phyloP scores from a whole-genome alignment of 139 green algal species.

The Chlorella sp. region DNA sequence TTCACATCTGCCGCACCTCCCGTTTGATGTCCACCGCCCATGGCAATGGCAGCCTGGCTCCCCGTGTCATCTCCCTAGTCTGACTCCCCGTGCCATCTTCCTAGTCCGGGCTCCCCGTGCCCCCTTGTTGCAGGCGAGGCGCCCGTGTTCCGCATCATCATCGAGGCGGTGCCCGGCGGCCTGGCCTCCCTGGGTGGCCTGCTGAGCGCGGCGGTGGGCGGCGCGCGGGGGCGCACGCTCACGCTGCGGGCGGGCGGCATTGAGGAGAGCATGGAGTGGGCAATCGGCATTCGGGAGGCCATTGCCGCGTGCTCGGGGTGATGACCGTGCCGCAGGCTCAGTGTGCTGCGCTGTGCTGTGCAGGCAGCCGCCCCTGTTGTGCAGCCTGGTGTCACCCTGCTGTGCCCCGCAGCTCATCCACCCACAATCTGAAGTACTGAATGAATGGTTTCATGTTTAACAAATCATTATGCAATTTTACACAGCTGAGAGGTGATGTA shows the following conservation, averaged over 20 bases:
- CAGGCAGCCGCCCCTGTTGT: too few relatives aligned
- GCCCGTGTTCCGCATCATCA: slow-evolving; percentile 67
- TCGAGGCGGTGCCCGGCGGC: slow-evolving; percentile 44
- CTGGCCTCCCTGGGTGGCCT: slow-evolving; percentile 43
- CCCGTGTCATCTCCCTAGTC: background rate
- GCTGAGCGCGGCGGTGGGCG: background rate
- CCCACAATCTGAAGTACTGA: too few relatives aligned
- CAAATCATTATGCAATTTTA: too few relatives aligned
- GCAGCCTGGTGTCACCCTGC: too few relatives aligned
- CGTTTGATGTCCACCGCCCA: background rate
- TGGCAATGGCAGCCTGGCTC: background rate
- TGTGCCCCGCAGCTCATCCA: too few relatives aligned
- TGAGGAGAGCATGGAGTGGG: slow-evolving; percentile 45
- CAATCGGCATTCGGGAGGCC: slow-evolving; percentile 20
- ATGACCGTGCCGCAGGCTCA: background rate
- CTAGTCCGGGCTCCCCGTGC: background rate
- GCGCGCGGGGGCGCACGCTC: slow-evolving; percentile 30
- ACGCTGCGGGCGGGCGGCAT: slow-evolving; percentile 47
- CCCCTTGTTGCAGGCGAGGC: slow-evolving; percentile 50
- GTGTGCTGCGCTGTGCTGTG: too few relatives aligned
- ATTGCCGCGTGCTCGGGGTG: slow-evolving; percentile 6
- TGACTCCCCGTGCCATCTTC: background rate
- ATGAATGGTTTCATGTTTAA: too few relatives aligned
- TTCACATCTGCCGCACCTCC: background rate
- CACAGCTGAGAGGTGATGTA: too few relatives aligned